These are phyloP conservation scores for Curvularia lunata DNA, from an alignment of 2,329 filamentous ascomycete genomes.

Conservation along the genomic window DNA sequence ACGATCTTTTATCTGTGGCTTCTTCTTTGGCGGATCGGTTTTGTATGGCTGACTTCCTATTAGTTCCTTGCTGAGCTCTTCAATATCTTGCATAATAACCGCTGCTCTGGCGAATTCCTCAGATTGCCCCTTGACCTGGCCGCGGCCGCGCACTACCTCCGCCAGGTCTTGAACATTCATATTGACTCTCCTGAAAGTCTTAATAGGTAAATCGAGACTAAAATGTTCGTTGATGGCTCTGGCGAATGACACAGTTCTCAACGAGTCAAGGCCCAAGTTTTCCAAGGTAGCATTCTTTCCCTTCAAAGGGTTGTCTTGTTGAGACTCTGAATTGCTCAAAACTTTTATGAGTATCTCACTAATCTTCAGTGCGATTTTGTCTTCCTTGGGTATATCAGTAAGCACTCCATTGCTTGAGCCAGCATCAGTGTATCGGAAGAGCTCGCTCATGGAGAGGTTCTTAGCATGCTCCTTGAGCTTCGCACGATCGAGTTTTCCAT, in stretches of 20 bases:
- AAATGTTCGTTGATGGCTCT: neutral
- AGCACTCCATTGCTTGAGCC: neutral
- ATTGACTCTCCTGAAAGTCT: neutral
- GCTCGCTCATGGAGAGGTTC: neutral
- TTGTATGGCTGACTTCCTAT: neutral
- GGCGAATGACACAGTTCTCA: neutral
- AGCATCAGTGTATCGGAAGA: neutral
- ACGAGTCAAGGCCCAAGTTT: neutral
- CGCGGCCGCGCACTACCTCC: neutral
- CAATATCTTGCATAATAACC: neutral
- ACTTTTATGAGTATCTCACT: neutral
- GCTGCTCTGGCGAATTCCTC: neutral
- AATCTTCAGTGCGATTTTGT: neutral
- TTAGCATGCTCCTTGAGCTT: slow-evolving; percentile 4
- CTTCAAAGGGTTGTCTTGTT: neutral
- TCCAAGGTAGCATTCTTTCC: neutral
- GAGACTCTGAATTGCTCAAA: neutral
- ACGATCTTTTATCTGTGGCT: neutral
- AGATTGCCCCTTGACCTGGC: neutral
- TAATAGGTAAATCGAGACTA: neutral
- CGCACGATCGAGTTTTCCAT: slow-evolving; percentile 1
- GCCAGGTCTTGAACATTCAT: neutral
- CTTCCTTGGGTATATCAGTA: neutral
- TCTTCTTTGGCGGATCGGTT: neutral
- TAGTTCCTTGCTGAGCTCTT: neutral